A percentile compares a stretch with the other conserved stretches of the same genome.
phyloP scores from a whole-genome alignment of 345 rosid genomes.

The Turritis glabra region DNA sequence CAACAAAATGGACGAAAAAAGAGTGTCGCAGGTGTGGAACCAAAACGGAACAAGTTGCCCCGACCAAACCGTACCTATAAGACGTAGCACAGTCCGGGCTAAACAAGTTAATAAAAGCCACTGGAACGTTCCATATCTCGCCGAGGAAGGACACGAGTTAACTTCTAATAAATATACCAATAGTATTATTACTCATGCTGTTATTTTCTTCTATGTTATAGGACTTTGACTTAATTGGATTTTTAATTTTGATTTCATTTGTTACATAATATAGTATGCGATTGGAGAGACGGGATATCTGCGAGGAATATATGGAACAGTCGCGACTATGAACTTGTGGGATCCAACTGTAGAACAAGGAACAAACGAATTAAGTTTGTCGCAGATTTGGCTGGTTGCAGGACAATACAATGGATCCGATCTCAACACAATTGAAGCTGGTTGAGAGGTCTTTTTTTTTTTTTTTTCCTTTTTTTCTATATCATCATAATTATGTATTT shows the following conservation, averaged over 20 bases:
- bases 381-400: neutral
- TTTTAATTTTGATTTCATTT: neutral
- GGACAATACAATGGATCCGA: neutral
- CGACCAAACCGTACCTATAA: neutral
- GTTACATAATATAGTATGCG: neutral
- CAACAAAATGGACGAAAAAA: neutral
- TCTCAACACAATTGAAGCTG: neutral
- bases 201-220: neutral
- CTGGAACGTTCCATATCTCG: neutral
- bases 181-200: neutral
- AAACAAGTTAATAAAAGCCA: neutral
- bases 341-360: neutral
- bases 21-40: neutral
- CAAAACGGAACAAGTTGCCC: neutral
- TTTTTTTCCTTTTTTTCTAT: too few relatives aligned
- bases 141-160: neutral
- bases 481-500: too few relatives aligned
- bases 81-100: neutral
- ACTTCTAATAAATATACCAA: neutral
- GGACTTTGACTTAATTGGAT: too few relatives aligned
- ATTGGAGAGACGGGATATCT: neutral
- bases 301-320: neutral
- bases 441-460: neutral
- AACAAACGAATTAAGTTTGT: neutral
- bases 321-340: neutral